Percentiles rank a stretch among this genome's conserved stretches.
Conservation (phyloP, 1,284 basidiomycete species). For the Cutaneotrichosporon sp. region DNA sequence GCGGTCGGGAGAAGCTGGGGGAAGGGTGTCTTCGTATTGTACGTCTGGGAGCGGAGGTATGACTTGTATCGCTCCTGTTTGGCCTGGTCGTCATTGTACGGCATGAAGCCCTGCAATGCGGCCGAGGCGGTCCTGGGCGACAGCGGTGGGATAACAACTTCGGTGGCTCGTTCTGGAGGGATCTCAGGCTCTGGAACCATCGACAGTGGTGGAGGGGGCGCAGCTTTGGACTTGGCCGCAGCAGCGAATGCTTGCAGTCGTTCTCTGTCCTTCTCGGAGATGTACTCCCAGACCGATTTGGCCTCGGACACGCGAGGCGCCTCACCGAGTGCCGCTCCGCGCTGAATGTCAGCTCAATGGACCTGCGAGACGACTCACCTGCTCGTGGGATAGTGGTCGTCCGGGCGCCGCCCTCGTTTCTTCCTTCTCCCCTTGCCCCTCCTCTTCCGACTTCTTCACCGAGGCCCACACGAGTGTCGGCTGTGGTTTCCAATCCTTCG, state of each 20-base stretch:
- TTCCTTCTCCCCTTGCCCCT: slow-evolving; percentile 28
- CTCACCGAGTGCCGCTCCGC: slow-evolving; percentile 80
- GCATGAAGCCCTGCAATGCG: slow-evolving; percentile 82
- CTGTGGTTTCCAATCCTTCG: slow-evolving; percentile 76
- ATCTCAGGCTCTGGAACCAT: slow-evolving; percentile 21
- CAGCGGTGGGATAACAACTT: slow-evolving; percentile 56
- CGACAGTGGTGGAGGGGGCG: slow-evolving; percentile 22
- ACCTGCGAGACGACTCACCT: slow-evolving; percentile 25
- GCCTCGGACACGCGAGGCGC: slow-evolving; percentile 54
- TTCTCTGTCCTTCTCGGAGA: slow-evolving; percentile 83
- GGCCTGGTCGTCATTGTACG: slow-evolving; percentile 68
- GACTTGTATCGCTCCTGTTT: slow-evolving; percentile 82
- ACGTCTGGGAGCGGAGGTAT: slow-evolving; percentile 71
- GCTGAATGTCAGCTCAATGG: slow-evolving; percentile 50
- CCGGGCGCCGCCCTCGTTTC: slow-evolving; percentile 25
- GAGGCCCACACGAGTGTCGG: slow-evolving; percentile 71
- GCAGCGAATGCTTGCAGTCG: slow-evolving; percentile 64
- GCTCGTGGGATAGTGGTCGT: slow-evolving; percentile 37
- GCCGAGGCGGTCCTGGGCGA: slow-evolving; percentile 74
- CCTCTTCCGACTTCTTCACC: slow-evolving; percentile 52
- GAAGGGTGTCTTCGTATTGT: slow-evolving; percentile 49
- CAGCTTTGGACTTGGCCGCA: slow-evolving; percentile 18
- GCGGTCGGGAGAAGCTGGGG: slow-evolving; percentile 57
- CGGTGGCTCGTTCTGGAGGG: slow-evolving; percentile 25
- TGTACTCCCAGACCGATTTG: slow-evolving; percentile 81